phyloP scores from a whole-genome alignment of 345 rosid species.

The Gossypium raimondii region DNA sequence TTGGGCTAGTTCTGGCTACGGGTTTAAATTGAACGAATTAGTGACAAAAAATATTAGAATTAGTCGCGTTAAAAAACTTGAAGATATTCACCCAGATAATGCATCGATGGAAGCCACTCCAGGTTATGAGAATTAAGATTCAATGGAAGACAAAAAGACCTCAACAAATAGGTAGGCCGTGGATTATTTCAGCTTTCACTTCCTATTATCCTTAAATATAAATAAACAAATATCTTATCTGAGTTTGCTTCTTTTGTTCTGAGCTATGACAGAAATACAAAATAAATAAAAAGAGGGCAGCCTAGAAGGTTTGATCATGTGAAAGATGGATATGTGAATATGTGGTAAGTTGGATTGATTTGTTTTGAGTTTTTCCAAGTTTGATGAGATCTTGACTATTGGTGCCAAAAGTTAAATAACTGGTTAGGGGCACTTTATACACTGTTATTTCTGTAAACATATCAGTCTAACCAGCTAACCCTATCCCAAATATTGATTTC shows the following conservation, averaged over 20 bases:
- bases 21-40: slow-evolving; percentile 9
- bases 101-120: neutral
- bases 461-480: neutral
- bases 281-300: neutral
- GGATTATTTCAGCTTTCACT: neutral
- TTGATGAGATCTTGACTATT: too few relatives aligned
- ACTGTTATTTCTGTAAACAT: neutral
- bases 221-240: neutral
- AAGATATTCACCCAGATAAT: neutral
- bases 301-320: neutral
- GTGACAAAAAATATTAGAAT: neutral
- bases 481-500: neutral
- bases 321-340: neutral
- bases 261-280: neutral
- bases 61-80: neutral
- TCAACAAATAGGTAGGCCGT: neutral
- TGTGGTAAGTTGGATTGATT: slow-evolving; percentile 5
- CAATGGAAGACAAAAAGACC: neutral
- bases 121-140: neutral
- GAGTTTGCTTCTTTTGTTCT: neutral
- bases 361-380: neutral
- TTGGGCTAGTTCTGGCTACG: slow-evolving; percentile 11
- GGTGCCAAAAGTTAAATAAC: neutral
- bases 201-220: neutral
- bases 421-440: neutral